These are phyloP conservation scores for Rhodocollybia butyracea DNA, from an alignment of 768 basidiomycete species.

Conservation along the genomic window DNA sequence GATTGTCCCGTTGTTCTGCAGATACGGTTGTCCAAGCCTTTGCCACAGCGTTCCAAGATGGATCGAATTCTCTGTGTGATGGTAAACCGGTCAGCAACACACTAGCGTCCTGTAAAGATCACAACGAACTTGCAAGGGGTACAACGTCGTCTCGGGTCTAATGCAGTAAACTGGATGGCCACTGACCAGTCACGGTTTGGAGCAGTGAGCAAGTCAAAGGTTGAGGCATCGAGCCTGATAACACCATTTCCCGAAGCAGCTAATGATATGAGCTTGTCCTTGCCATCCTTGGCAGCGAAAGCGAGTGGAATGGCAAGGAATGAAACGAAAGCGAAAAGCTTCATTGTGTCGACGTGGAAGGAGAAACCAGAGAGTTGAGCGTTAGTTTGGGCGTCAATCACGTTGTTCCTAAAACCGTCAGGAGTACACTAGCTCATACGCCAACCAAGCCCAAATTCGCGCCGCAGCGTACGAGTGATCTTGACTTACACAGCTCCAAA, in stretches of 20 bases:
- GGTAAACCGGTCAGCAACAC: neutral
- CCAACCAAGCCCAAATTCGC: too few relatives aligned
- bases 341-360: constrained; percentile 28
- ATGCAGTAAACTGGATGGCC: constrained; percentile 85
- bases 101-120: too few relatives aligned
- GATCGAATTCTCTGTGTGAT: constrained; percentile 71
- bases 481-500: too few relatives aligned
- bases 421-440: too few relatives aligned
- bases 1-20: constrained; percentile 60
- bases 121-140: constrained; percentile 83
- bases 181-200: constrained; percentile 84
- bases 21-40: constrained; percentile 75
- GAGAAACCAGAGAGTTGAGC: neutral
- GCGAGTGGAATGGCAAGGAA: constrained; percentile 24
- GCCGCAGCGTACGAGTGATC: too few relatives aligned
- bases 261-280: constrained; percentile 63
- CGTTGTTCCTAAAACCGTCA: neutral
- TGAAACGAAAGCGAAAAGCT: constrained; percentile 23
- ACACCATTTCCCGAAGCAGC: constrained; percentile 74
- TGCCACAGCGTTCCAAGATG: constrained; percentile 77
- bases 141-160: constrained; percentile 79
- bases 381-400: neutral
- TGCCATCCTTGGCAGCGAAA: constrained; percentile 30
- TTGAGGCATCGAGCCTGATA: constrained; percentile 72
- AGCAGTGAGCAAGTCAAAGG: constrained; percentile 75